Conservation (phyloP, 306 rosid genomes). For the Corylus heterophylla region DNA sequence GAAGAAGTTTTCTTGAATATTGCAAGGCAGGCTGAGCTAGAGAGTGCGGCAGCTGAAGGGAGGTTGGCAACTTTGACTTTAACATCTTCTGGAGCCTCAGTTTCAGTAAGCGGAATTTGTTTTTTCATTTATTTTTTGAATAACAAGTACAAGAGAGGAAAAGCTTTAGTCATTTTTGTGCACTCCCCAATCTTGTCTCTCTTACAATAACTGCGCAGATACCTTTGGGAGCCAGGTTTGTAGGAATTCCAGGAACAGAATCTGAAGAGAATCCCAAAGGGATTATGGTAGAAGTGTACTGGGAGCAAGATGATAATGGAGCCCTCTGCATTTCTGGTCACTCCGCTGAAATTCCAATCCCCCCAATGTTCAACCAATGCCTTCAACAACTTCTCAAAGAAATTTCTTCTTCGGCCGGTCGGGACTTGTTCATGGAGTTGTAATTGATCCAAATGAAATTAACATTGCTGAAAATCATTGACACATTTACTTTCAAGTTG, state of each 20-base stretch:
- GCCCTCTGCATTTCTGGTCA: slow-evolving; percentile 68
- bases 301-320: slow-evolving; percentile 88
- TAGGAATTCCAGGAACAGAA: slow-evolving; percentile 79
- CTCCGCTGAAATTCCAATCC: slow-evolving; percentile 53
- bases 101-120: slow-evolving; percentile 40
- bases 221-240: slow-evolving; percentile 72
- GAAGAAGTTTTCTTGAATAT: slow-evolving; percentile 90
- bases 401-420: slow-evolving; percentile 9
- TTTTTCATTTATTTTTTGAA: not conserved
- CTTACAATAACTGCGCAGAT: slow-evolving; percentile 44
- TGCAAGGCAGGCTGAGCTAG: slow-evolving; percentile 85
- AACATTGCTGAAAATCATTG: slow-evolving; percentile 28
- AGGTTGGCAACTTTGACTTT: slow-evolving; percentile 54
- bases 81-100: slow-evolving; percentile 58
- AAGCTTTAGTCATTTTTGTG: not conserved
- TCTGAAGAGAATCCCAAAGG: slow-evolving; percentile 64
- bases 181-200: slow-evolving; percentile 9
- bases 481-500: slow-evolving; percentile 5
- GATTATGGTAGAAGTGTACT: slow-evolving; percentile 72
- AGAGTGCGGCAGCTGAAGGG: slow-evolving; percentile 77
- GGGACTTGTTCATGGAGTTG: slow-evolving; percentile 48
- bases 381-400: slow-evolving; percentile 28
- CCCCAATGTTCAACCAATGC: slow-evolving; percentile 35
- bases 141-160: not conserved
- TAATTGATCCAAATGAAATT: slow-evolving; percentile 52